These are phyloP conservation scores for Cyberlindnera galapagoensis DNA, from an alignment of 805 yeast genomes.

Conservation along the genomic window DNA sequence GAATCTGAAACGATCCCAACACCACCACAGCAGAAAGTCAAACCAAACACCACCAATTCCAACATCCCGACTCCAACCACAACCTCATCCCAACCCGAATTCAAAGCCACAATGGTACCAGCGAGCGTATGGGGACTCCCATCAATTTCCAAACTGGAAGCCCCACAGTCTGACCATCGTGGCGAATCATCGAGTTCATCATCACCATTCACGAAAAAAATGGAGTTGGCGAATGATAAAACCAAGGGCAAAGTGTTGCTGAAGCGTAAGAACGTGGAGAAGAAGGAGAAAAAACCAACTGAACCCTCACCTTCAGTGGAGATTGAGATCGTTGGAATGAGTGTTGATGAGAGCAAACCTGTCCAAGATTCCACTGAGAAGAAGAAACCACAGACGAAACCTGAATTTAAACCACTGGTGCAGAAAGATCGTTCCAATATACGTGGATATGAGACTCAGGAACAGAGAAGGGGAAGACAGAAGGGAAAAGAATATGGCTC, in stretches of 20 bases:
- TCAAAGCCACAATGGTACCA: constrained; percentile 13
- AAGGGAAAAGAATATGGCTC: constrained; percentile 2
- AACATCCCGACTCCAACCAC: neutral
- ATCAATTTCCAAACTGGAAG: too few relatives aligned
- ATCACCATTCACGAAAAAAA: too few relatives aligned
- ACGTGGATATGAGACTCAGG: neutral
- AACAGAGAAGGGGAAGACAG: constrained; percentile 2
- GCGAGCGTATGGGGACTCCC: constrained; percentile 11
- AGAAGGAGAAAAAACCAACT: neutral
- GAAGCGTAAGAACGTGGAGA: constrained; percentile 9
- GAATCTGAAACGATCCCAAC: neutral
- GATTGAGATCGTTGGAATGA: too few relatives aligned
- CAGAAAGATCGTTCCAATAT: neutral
- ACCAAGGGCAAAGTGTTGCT: constrained; percentile 10
- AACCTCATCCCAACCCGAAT: constrained; percentile 3
- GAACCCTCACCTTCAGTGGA: too few relatives aligned
- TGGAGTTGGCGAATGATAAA: neutral
- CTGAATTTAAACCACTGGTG: neutral
- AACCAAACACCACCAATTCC: neutral
- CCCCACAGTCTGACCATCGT: too few relatives aligned
- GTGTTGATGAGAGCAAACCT: too few relatives aligned
- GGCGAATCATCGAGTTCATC: too few relatives aligned
- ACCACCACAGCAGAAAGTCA: neutral
- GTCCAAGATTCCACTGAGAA: neutral
- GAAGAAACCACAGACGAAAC: too few relatives aligned